A percentile compares a stretch with the other conserved stretches of the same genome.
phyloP scores from a whole-genome alignment of 306 rosid species.

The Ormosia semicastrata region DNA sequence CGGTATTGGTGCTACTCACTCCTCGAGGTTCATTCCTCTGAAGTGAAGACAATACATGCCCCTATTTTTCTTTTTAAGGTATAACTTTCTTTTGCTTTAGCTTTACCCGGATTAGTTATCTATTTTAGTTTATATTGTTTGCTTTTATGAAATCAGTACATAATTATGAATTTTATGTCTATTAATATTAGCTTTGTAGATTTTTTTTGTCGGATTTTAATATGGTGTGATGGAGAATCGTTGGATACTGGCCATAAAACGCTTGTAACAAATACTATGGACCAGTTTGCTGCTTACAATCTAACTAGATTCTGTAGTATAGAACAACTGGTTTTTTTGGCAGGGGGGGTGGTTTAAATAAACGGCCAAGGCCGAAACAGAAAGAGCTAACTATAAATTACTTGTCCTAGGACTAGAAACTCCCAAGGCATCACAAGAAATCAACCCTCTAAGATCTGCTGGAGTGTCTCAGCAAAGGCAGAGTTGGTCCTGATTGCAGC shows the following conservation, averaged over 20 bases:
- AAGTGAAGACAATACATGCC: conserved; percentile 11
- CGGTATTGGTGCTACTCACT: conserved; percentile 47
- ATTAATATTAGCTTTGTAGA: not conserved
- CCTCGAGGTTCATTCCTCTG: conserved; percentile 42
- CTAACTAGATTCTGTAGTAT: no score
- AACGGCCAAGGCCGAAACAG: no score
- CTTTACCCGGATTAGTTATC: not conserved
- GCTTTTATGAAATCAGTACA: not conserved
- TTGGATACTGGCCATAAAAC: not conserved
- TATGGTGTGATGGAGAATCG: not conserved
- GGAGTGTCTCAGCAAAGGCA: no score
- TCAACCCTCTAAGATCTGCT: no score
- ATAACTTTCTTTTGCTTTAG: not conserved
- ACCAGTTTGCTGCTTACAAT: not conserved
- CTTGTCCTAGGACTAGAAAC: no score
- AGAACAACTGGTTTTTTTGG: no score
- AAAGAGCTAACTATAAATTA: no score
- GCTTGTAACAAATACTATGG: not conserved
- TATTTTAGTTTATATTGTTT: not conserved
- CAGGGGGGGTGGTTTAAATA: no score
- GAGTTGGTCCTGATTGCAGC: no score
- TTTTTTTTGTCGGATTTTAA: not conserved
- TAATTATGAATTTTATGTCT: not conserved
- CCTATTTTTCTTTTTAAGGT: not conserved
- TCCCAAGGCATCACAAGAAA: no score